Base-by-base conservation (phyloP, 2,329 filamentous ascomycete species). In the Nigrospora osmanthi region DNA sequence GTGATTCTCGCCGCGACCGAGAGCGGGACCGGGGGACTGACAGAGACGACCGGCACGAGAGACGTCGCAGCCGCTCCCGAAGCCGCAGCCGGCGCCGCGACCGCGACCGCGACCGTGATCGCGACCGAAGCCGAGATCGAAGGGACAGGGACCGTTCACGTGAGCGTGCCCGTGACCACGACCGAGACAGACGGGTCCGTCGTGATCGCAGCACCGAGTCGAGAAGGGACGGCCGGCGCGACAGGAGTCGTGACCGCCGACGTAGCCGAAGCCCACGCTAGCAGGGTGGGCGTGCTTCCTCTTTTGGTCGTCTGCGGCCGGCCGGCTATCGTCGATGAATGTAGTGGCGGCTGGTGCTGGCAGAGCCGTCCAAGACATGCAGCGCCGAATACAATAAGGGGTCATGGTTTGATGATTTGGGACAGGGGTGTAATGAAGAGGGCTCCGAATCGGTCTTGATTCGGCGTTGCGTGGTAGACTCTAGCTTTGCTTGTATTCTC, bases 81-180 rank as follows among this genome's bases (percentile, higher is more conserved):
- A 62, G 63, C n/a, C 52, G 62, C 14, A 62, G 63, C n/a, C 52
- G 63, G 12, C 59, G 59, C 16, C 56, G 62, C n/a, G 55, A 60
- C 28, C 50, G 62, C 7, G 58, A 59, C 35, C 48, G 62, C 11
- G 59, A 63, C 11, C 48, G 62, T 4, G 58, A 61, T 37, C 53
- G 59, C 13, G 56, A 58, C 12, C 54, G 63, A 9, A 57, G 58
- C 31, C 56, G 63, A 6, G 63, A 67, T 42, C 53, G 63, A 15
- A 47, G 65, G 6, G 44, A 50, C 13, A 47, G 46, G 19, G 51
- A 55, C 30, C 47, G 49, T 16, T 19, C 50, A 3, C 42, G 51
- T 11, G 54, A 60, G 16, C 42, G 57, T 16, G 54, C 54, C 28
- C 42, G 57, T 16, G 54, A 55, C 33, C 42, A 57, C 11, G 57